Evolutionary conservation across 495 filamentous ascomycete genomes (phyloP), one percentile per base, ranked within the genome.

Genomic region (Amphirosellinia nigrospora): DNA sequence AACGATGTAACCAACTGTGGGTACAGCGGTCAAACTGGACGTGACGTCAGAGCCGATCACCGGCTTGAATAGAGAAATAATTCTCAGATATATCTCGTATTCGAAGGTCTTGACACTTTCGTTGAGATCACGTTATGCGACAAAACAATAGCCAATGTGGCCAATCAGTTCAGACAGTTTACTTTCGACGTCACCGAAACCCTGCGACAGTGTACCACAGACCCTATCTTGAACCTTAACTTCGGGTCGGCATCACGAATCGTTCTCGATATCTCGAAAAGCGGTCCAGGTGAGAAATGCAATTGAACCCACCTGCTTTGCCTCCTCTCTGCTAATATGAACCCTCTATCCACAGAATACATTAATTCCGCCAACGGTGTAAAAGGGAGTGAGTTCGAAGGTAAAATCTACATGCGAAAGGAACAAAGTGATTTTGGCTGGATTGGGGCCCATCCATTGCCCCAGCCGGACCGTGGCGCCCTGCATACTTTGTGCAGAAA

Each of bases 131-230:
- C 81, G 23, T 80, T 92, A 46, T 93, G 90, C 75, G 86, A 83
- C 0, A 75, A 88, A 43, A 73, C 81, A 59, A 83, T 93, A n/a
- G 90, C 86, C 4, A 82, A 83, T 2, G 91, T 90, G 0, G 85
- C 91, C 73, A 93, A 92, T 70, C 90, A 93, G 75, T 93, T 92
- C 70, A 87, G 89, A 5, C 89, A 92, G 71, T 93, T 89, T 72
- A 82, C 84, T n/a, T 92, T 92, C 69, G 85, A 93, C 53, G 82
- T 92, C 6, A 87, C 89, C 1, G 73, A 82, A 28, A 78, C 84
- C 10, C 66, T 91, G 26, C 21, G 19, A 70, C 63, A 9, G 71
- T 71, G 1, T 92, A 88, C 79, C 74, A 79, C 6, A 72, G 65
- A 0, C 72, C 77, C 28, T 81, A 86, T 71, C 19, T 72, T 86